These are phyloP conservation scores for Geotrichum siamense DNA, from an alignment of 1,139 yeast species.

Conservation along the genomic window DNA sequence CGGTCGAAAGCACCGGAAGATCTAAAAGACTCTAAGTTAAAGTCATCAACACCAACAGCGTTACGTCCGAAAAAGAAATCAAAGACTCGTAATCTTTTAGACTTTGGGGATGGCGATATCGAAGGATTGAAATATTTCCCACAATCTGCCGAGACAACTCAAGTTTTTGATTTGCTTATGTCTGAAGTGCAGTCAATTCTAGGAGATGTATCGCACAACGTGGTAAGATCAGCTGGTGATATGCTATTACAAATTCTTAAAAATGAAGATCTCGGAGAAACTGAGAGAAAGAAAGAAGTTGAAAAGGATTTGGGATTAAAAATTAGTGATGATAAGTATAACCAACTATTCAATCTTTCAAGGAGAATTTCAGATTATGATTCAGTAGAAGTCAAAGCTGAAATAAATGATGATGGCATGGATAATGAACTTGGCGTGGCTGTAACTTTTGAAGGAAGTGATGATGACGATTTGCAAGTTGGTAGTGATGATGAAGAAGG, in stretches of 20 bases:
- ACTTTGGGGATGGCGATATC: slow-evolving; percentile 19
- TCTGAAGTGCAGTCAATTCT: slow-evolving; percentile 44
- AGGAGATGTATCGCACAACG: slow-evolving; percentile 55
- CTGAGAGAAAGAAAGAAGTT: slow-evolving; percentile 36
- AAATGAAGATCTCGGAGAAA: slow-evolving; percentile 41
- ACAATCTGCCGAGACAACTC: slow-evolving; percentile 41
- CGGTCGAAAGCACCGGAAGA: slow-evolving; percentile 24
- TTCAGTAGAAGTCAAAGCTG: slow-evolving; percentile 30
- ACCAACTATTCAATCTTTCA: slow-evolving; percentile 46
- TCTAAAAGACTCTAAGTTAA: slow-evolving; percentile 12
- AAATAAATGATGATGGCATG: slow-evolving; percentile 19
- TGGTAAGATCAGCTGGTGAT: slow-evolving; percentile 54
- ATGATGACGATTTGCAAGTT: slow-evolving; percentile 35
- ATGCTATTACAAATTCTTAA: slow-evolving; percentile 55
- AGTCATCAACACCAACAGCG: slow-evolving; percentile 9
- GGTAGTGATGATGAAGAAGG: slow-evolving; percentile 33
- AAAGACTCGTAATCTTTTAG: background rate
- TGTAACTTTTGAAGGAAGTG: slow-evolving; percentile 41
- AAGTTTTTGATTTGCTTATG: slow-evolving; percentile 42
- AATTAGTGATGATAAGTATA: slow-evolving; percentile 45
- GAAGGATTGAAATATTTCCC: slow-evolving; percentile 48
- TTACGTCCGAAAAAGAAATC: slow-evolving; percentile 5
- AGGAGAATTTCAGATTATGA: slow-evolving; percentile 54
- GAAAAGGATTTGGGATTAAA: slow-evolving; percentile 44
- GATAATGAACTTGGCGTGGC: slow-evolving; percentile 43